Base-by-base conservation (phyloP, 805 yeast genomes). In the Metschnikowia santaceciliae region DNA sequence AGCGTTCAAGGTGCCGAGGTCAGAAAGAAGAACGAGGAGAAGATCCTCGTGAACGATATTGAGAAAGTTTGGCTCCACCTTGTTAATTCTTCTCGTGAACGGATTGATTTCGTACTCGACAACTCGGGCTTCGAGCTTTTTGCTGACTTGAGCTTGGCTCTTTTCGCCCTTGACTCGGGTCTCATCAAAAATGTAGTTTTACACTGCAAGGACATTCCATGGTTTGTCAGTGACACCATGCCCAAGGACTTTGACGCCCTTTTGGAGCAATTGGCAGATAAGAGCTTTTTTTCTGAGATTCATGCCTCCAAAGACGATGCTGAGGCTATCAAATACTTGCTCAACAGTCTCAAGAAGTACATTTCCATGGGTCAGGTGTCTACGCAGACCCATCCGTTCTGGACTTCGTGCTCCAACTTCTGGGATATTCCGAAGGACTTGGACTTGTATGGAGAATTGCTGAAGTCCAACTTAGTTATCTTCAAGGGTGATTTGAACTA, bases 221-320 rank as follows among this genome's bases (percentile, higher is more conserved):
- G 98, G 95, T 92, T 94, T 85, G 98, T 94, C 17, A 88, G 96
- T 58, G 99, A 94, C 68, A 95, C 94, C 7, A 83, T 90, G 82
- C 80, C 88, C 30, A 83, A 83, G 61, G 99, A 94, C 69, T 82
- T 89, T 53, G 73, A 75, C 42, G 63, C 76, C 32, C 72, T 89
- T 47, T 56, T 88, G 15, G 58, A 68, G 11, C 88, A 88, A 60
- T 70, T 91, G 59, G 65, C 61, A 26, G 79, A 84, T 58, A 58
- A 72, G 5, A 44, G 62, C 5, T 74, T 82, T 54, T 89, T 86
- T 71, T 71, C 76, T 4, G 74, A 76, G 10, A 60, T 67, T 37
- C 61, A 63, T 49, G 32, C 49, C 15, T 47, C 53, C 34, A 40
- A 47, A 35, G 54, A 56, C 2, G 64, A 62, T 46, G 56, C 59